Evolutionary conservation across 345 rosid genomes (phyloP), one percentile per base, ranked within the genome.

Genomic region (Brassica cretica): DNA sequence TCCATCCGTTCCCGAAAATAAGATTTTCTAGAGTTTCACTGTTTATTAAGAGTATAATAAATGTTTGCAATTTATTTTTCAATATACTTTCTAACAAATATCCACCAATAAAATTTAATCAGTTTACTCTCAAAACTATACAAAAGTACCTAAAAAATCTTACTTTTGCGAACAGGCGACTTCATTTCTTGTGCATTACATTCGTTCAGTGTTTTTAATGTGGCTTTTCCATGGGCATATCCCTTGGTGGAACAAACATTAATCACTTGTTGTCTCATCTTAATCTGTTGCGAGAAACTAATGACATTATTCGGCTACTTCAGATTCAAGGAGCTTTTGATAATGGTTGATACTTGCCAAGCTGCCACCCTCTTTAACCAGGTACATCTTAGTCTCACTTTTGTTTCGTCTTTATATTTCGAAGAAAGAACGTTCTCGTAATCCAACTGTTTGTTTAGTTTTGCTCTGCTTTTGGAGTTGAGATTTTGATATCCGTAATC

Each of bases 291-390:
- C 58, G 33, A 64, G 49, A 9, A 68, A 19, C 78, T 77, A 60
- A 73, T 77, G 73, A 56, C 79, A 72, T 68, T 6, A 55, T 80
- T 74, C 73, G 72, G 27, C 61, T 67, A 76, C 61, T 81, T 65
- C 63, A 95, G 98, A 85, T 95, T 95, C 81, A 95, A 95, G 91
- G 99, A 95, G 88, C 83, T 95, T 83, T 82, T 95, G 82, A 89
- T 95, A 84, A 91, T 95, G 98, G 98, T 93, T 85, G 99, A 95
- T 80, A 95, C 98, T 76, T 95, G 99, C 82, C 99, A 95, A 89
- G 99, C 98, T 65, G 91, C 98, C 74, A 95, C 99, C 79, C 97
- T 95, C 72, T 95, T 95, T 80, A 86, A 88, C 78, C 98, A 95
- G 96, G 99, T 94, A 70, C 51, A 70, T 59, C 73, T 64, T 56